Conservation (phyloP, 2,329 filamentous ascomycete genomes). For the Uncinocarpus reesii region DNA sequence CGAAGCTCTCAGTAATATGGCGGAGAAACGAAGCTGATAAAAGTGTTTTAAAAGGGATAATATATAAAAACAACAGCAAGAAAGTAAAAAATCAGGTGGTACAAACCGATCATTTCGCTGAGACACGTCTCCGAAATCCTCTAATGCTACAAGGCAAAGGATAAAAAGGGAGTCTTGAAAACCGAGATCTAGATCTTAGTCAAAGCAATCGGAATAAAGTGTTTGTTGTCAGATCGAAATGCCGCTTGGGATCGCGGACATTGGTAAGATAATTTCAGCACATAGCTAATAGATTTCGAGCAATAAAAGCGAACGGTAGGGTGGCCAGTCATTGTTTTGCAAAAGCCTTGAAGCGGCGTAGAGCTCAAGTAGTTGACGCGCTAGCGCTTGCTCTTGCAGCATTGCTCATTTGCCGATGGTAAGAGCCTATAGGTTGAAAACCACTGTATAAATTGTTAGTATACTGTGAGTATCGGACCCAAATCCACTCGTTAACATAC, state of each 20-base stretch:
- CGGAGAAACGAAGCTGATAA: neutral
- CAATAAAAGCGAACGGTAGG: neutral
- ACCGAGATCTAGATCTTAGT: neutral
- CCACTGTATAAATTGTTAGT: slow-evolving; percentile 27
- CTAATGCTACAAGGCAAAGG: neutral
- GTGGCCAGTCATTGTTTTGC: neutral
- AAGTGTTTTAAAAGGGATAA: neutral
- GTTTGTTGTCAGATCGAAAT: neutral
- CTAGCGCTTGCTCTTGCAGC: slow-evolving; percentile 16
- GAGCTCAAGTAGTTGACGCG: slow-evolving; percentile 15
- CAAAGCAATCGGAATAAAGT: neutral
- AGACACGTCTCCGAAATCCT: no score
- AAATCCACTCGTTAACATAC: no score
- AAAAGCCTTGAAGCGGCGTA: no score
- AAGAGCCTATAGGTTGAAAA: slow-evolving; percentile 41
- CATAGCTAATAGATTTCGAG: neutral
- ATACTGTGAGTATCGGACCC: neutral
- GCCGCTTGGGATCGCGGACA: neutral
- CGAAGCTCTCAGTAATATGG: neutral
- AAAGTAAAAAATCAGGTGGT: neutral
- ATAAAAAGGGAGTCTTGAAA: neutral
- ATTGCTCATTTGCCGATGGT: slow-evolving; percentile 35
- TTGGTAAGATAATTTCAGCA: neutral
- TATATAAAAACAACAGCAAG: slow-evolving; percentile 5
- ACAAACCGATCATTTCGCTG: no score